Percentiles rank a stretch among this genome's conserved stretches.
These are phyloP conservation scores for Rhodamnia argentea DNA, from an alignment of 345 rosid genomes.

Conservation along the genomic window DNA sequence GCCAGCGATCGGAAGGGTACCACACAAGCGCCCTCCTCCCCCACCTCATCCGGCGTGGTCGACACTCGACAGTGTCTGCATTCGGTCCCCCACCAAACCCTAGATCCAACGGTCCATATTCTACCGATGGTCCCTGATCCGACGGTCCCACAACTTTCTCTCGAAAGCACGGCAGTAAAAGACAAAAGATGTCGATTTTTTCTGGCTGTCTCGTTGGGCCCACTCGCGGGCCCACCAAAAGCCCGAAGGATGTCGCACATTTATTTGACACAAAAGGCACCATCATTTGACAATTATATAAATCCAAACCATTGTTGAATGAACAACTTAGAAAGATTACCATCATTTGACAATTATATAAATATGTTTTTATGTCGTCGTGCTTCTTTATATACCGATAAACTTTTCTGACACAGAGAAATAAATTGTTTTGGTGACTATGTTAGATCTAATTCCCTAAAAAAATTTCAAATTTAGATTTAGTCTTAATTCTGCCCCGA, in stretches of 20 bases:
- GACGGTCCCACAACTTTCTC: background rate
- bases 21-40: background rate
- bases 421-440: background rate
- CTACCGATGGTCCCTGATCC: background rate
- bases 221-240: background rate
- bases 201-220: background rate
- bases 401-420: background rate
- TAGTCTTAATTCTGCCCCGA: too few species aligned
- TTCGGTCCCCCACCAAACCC: background rate
- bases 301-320: background rate
- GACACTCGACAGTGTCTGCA: background rate
- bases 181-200: background rate
- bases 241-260: background rate
- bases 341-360: too few species aligned
- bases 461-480: too few species aligned
- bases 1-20: background rate
- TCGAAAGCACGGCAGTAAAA: background rate
- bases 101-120: background rate
- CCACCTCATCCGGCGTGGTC: background rate
- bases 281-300: conserved; percentile 2
- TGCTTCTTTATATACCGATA: too few species aligned
- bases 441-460: background rate
- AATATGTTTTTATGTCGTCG: too few species aligned
- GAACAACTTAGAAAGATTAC: background rate
- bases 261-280: background rate